Evolutionary conservation across 139 green algal species (phyloP), one percentile per base, ranked within the genome.

Genomic region (Chlamydomonas incerta): DNA sequence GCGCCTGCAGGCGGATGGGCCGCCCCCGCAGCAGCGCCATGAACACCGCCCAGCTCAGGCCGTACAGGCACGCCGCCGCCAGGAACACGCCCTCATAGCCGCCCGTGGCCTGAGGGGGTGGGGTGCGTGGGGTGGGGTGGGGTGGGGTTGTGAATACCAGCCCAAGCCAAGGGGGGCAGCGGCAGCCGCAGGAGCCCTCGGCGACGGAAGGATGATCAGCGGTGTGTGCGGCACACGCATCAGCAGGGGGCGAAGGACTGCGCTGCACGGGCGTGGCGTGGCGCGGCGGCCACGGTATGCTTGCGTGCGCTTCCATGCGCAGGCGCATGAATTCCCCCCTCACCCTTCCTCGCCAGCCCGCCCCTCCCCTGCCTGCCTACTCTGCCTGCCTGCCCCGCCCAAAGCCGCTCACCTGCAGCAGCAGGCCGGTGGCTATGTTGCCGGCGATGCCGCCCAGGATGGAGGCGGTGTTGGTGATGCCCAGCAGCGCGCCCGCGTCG

Each of bases 391-490:
- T n/a, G n/a, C n/a, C n/a, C n/a, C n/a, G n/a, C n/a, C n/a, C n/a
- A n/a, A n/a, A n/a, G n/a, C n/a, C 29, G 4, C 72, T 20, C 41
- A 83, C 77, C 77, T 83, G 63, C 20, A 83, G 46, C 55, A 95
- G 79, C 24, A 65, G 55, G 9, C 94, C 94, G 3, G 94, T 94
- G 17, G 83, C 46, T 52, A 97, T n/a, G 85, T 94, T 96, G 65
- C 88, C 94, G 0, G 81, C 70, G 66, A 97, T 95, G 10, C 94
- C 94, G 17, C 87, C 86, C 29, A 87, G 21, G 8, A 93, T 95
- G 75, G 83, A 87, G 58, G 86, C 93, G n/a, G 75, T 94, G 88
- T 97, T 96, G 52, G 94, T 97, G n/a, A 95, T 57, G 58, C 90
- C 92, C 31, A 95, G 88, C 69, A 97, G 47, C 50, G 85, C 79